These are phyloP conservation scores for Hypoxylon intermedium DNA, from an alignment of 495 filamentous ascomycete species.

Conservation along the genomic window DNA sequence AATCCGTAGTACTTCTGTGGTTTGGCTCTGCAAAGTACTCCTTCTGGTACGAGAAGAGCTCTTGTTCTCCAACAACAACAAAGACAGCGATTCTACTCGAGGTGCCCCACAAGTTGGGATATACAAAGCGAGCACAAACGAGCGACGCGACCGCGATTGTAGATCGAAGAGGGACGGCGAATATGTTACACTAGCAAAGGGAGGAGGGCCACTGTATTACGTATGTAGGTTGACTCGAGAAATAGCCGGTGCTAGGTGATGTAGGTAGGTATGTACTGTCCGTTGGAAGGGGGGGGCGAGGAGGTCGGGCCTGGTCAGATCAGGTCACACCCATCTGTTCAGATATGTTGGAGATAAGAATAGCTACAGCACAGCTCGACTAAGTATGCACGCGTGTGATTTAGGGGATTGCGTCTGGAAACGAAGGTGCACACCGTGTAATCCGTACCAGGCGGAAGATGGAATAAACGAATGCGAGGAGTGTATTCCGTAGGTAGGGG, in stretches of 20 bases:
- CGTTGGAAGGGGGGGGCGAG: background rate
- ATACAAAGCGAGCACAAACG: slow-evolving; percentile 34
- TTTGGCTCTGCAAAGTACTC: slow-evolving; percentile 1
- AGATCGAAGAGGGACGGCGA: slow-evolving; percentile 7
- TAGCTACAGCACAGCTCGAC: slow-evolving; percentile 1
- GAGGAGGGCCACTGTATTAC: slow-evolving; percentile 11
- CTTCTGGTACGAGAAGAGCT: slow-evolving; percentile 6
- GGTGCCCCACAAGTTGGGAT: slow-evolving; percentile 1
- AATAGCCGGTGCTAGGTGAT: slow-evolving; percentile 9
- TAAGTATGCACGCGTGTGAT: slow-evolving; percentile 15
- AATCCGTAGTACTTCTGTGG: background rate
- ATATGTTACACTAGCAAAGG: slow-evolving; percentile 22
- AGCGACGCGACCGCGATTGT: slow-evolving; percentile 25
- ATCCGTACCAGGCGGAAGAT: slow-evolving; percentile 12
- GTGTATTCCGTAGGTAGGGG: background rate
- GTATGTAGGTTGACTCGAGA: slow-evolving; percentile 21
- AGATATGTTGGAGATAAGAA: slow-evolving; percentile 16
- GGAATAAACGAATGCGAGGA: slow-evolving; percentile 28
- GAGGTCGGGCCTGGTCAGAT: no score
- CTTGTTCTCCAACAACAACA: slow-evolving; percentile 24
- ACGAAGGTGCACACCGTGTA: slow-evolving; percentile 21
- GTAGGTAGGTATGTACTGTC: slow-evolving; percentile 6
- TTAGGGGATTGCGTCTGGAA: slow-evolving; percentile 2
- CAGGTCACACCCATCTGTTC: slow-evolving; percentile 21
- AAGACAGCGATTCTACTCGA: slow-evolving; percentile 17